Percentiles rank a stretch among this genome's conserved stretches.
phyloP scores from a whole-genome alignment of 192 early-diverging fungal genomes.

The Backusella morwellensis region DNA sequence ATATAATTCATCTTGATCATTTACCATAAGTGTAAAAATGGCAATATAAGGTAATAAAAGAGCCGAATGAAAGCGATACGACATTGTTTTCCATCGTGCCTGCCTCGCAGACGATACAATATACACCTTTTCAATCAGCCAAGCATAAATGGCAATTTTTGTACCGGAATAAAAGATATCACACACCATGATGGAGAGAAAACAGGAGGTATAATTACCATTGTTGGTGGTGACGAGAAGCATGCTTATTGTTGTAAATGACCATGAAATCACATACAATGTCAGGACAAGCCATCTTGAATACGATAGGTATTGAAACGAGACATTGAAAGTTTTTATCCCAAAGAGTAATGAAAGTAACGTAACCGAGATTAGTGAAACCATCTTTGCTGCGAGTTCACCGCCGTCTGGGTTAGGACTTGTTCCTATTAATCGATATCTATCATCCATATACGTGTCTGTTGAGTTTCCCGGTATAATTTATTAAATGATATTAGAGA shows the following conservation, averaged over 20 bases:
- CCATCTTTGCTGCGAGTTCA: constrained; percentile 26
- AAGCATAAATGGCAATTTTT: constrained; percentile 45
- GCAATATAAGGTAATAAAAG: constrained; percentile 30
- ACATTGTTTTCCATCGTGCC: constrained; percentile 6
- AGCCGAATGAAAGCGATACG: constrained; percentile 33
- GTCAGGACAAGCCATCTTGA: constrained; percentile 35
- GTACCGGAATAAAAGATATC: constrained; percentile 44
- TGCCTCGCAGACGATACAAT: constrained; percentile 14
- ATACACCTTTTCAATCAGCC: constrained; percentile 23
- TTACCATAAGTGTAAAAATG: constrained; percentile 37
- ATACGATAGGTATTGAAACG: constrained; percentile 30
- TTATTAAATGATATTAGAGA: neutral
- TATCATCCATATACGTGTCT: neutral
- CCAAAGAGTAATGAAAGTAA: constrained; percentile 26
- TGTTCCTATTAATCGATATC: neutral
- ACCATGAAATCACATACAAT: constrained; percentile 46
- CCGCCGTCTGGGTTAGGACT: constrained; percentile 18
- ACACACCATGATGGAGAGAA: constrained; percentile 38
- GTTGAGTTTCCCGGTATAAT: neutral
- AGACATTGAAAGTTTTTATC: constrained; percentile 23
- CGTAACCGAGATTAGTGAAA: constrained; percentile 16
- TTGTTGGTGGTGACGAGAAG: constrained; percentile 47
- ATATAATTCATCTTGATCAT: neutral
- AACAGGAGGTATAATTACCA: constrained; percentile 36
- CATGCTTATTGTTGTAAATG: constrained; percentile 36